These are phyloP conservation scores for Penstemon newberryi DNA, from an alignment of 257 asterid genomes.

Conservation along the genomic window DNA sequence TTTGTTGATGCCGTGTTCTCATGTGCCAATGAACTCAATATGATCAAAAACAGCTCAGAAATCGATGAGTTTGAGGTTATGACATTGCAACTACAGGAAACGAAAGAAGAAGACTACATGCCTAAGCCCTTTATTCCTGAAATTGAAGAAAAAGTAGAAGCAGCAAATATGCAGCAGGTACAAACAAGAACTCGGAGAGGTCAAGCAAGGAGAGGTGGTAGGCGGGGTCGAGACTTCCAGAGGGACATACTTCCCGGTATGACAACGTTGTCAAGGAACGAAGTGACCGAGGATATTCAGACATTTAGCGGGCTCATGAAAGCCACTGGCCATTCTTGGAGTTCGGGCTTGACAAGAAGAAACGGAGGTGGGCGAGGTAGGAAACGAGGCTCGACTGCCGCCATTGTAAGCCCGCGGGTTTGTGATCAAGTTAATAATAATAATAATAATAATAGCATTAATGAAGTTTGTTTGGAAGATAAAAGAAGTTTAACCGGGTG, in stretches of 20 bases:
- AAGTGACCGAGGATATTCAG: constrained; percentile 88
- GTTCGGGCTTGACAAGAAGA: constrained; percentile 53
- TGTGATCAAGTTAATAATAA: neutral
- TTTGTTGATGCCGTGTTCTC: constrained; percentile 54
- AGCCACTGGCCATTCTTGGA: constrained; percentile 74
- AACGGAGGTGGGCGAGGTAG: constrained; percentile 68
- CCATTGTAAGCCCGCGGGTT: neutral
- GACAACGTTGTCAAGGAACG: constrained; percentile 72
- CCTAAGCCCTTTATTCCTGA: constrained; percentile 47
- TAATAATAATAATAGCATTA: constrained; percentile 31
- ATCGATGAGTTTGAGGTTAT: constrained; percentile 75
- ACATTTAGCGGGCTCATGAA: constrained; percentile 80
- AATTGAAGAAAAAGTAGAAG: constrained; percentile 38
- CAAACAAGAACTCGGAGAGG: constrained; percentile 67
- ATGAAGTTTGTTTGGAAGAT: constrained; percentile 56
- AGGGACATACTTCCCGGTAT: constrained; percentile 85
- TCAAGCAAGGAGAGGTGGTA: constrained; percentile 86
- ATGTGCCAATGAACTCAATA: constrained; percentile 3
- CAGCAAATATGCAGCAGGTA: constrained; percentile 20
- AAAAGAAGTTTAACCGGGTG: constrained; percentile 71
- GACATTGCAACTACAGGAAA: constrained; percentile 66
- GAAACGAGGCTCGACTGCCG: constrained; percentile 12
- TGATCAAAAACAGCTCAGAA: constrained; percentile 33
- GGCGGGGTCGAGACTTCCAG: constrained; percentile 84
- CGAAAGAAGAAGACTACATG: constrained; percentile 64